phyloP scores from a whole-genome alignment of 345 rosid species.

The Trapa incisa region DNA sequence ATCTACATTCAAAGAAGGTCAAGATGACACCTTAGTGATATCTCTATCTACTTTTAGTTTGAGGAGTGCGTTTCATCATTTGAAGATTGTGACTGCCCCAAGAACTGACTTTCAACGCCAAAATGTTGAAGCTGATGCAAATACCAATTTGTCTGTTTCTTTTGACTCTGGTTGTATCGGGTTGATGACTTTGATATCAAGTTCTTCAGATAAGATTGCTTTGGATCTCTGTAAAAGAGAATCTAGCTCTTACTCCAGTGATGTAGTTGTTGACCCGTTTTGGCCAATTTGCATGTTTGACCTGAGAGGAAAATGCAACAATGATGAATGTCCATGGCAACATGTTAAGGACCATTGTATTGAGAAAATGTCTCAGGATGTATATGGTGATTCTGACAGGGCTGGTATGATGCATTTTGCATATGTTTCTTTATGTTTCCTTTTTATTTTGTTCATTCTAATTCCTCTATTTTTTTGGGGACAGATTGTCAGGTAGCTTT shows the following conservation, averaged over 20 bases:
- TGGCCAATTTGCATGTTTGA: slow-evolving; percentile 88
- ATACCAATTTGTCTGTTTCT: slow-evolving; percentile 5
- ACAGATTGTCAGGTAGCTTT: slow-evolving; percentile 43
- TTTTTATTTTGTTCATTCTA: slow-evolving; percentile 5
- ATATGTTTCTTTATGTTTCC: not conserved
- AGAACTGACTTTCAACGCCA: slow-evolving; percentile 17
- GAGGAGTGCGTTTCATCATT: slow-evolving; percentile 44
- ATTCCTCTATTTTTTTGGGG: slow-evolving; percentile 8
- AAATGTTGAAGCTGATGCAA: slow-evolving; percentile 9
- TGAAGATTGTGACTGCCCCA: slow-evolving; percentile 26
- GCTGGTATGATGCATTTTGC: slow-evolving; percentile 22
- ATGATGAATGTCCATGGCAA: slow-evolving; percentile 90
- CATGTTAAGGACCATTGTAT: slow-evolving; percentile 50
- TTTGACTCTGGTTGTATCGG: no score
- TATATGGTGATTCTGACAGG: slow-evolving; percentile 24
- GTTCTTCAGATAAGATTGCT: slow-evolving; percentile 16
- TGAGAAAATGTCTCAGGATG: slow-evolving; percentile 20
- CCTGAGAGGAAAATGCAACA: slow-evolving; percentile 93
- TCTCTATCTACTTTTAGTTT: slow-evolving; percentile 29
- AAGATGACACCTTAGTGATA: slow-evolving; percentile 13
- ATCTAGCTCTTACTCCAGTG: slow-evolving; percentile 35
- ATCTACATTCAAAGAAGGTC: slow-evolving; percentile 16
- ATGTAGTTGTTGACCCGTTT: slow-evolving; percentile 53
- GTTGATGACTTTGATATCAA: slow-evolving; percentile 9
- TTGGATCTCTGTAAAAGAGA: slow-evolving; percentile 20